Conservation (phyloP, 169 alveolate genomes). For the Pseudocohnilembus persalinus region DNA sequence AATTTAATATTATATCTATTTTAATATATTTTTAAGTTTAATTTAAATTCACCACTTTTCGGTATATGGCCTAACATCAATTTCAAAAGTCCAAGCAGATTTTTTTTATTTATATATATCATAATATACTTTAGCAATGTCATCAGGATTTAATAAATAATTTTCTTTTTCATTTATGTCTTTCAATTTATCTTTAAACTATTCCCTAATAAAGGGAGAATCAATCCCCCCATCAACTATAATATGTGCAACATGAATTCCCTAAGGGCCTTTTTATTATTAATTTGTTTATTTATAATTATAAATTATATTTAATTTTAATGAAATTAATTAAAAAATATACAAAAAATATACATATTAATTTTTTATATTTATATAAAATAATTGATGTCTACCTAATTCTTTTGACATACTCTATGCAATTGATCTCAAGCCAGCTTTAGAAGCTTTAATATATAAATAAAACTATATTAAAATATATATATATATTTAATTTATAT, state of each 20-base stretch:
- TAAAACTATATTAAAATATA: no score
- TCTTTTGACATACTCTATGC: background rate
- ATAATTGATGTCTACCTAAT: background rate
- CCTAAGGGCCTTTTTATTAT: background rate
- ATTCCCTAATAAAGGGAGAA: background rate
- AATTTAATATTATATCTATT: no score
- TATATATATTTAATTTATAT: no score
- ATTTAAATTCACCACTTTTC: background rate
- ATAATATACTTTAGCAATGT: background rate
- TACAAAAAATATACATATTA: no score
- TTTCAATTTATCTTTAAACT: background rate
- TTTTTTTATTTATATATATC: no score
- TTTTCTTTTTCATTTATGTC: background rate
- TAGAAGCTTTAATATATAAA: background rate
- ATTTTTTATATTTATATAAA: no score
- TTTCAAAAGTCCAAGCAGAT: background rate
- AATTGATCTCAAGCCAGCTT: background rate
- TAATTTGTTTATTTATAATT: no score
- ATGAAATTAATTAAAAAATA: no score
- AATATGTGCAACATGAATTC: background rate
- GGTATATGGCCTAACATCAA: background rate
- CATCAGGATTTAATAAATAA: background rate
- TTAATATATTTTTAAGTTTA: no score
- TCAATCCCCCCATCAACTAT: background rate
- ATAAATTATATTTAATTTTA: no score